Base-by-base conservation (phyloP, 108 stramenopile genomes). In the Tribonema minus region DNA sequence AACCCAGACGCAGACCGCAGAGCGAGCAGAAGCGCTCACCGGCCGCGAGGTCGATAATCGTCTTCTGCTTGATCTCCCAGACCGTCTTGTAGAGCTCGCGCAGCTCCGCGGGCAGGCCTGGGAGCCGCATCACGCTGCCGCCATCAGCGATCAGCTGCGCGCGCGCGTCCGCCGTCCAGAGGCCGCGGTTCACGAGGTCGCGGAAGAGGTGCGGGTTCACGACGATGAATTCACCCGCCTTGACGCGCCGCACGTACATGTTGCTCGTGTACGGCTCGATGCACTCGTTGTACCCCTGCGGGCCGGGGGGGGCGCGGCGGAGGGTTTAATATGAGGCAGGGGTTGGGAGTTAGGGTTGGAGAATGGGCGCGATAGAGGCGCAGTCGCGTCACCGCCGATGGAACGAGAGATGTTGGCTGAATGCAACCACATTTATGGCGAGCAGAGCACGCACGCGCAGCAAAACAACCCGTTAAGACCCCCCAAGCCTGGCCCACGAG, bases 221-320 rank as follows among this genome's bases (percentile, higher is more conserved):
- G 20, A 97, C 89, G 37, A 95, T 95, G 89, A 98, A 98, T 81
- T 98, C 98, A 67, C 97, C 97, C 3, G 97, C 98, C 82, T 96
- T 90, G 35, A 99, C 98, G 35, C 98, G 94, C 38, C 98, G 92
- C 61, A 92, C 92, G 93, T 97, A 99, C 86, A 99, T 95, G 87
- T 99, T 99, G 80, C 91, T 91, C 28, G 96, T 98, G 86, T 95
- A 99, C n/a, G 98, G 98, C 84, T 99, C 98, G 58, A 94, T 93
- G 69, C 90, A 89, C 86, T 99, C 98, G 87, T 97, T 97, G 87
- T 97, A 96, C 2, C 98, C 68, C 41, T 15, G 61, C 46, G 46
- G 46, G 9, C n/a, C n/a, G n/a, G n/a, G n/a, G n/a, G n/a, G n/a
- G n/a, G n/a, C n/a, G n/a, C n/a, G n/a, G n/a, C n/a, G n/a, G n/a